Evolutionary conservation across 1,284 basidiomycete species (phyloP).

Genomic region (Cryptococcus jaspeensis): DNA sequence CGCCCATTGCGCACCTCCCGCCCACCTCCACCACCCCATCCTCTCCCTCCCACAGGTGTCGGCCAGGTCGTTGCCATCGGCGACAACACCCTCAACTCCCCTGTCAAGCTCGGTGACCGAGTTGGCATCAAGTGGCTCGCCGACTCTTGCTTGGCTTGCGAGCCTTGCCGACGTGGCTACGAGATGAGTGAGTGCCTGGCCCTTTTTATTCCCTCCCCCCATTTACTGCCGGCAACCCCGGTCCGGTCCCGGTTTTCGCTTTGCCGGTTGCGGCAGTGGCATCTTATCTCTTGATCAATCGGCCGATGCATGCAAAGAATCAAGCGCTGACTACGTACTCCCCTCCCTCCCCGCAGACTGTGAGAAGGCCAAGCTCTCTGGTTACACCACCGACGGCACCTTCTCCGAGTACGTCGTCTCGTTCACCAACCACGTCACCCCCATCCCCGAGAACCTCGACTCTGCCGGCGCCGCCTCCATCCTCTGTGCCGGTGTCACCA

Average conservation of each 20-base stretch:
- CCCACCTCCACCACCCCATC: no score
- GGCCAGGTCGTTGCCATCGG: constrained; percentile 72
- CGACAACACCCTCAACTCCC: constrained; percentile 59
- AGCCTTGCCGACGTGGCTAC: constrained; percentile 67
- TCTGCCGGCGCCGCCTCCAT: constrained; percentile 74
- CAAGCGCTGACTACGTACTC: not conserved
- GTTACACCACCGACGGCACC: constrained; percentile 75
- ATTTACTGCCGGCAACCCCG: no score
- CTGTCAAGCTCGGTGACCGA: constrained; percentile 64
- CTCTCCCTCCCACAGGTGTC: constrained; percentile 15
- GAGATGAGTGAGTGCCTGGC: constrained; percentile 52
- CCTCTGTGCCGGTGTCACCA: constrained; percentile 64
- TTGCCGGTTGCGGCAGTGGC: no score
- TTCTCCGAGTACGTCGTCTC: constrained; percentile 74
- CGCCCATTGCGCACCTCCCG: no score
- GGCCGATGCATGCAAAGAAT: not conserved
- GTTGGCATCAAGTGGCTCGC: constrained; percentile 84
- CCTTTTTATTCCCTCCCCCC: not conserved
- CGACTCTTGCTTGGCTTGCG: constrained; percentile 67
- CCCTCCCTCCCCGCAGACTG: constrained; percentile 53
- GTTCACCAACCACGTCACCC: constrained; percentile 61
- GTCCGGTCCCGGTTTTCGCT: no score
- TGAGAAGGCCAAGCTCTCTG: constrained; percentile 61
- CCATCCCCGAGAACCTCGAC: constrained; percentile 67
- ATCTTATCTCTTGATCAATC: no score